Conservation (phyloP, 345 rosid genomes). For the Euphorbia peplus region DNA sequence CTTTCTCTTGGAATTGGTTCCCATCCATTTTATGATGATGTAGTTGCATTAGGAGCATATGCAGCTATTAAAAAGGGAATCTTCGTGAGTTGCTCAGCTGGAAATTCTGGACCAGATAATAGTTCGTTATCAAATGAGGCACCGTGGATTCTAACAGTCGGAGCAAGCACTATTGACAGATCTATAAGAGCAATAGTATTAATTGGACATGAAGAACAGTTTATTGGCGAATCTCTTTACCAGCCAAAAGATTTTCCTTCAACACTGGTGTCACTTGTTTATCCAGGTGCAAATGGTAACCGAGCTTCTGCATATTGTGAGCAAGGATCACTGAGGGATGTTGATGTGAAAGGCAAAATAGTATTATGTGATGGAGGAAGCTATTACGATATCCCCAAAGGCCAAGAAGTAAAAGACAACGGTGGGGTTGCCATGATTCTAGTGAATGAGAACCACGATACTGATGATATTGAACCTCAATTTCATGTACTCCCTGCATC, state of each 20-base stretch:
- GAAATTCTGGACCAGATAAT: constrained; percentile 34
- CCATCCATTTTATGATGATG: constrained; percentile 26
- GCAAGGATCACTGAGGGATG: neutral
- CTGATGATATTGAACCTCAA: neutral
- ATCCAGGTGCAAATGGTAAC: constrained; percentile 2
- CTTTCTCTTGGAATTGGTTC: constrained; percentile 41
- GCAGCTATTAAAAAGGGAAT: too few relatives aligned
- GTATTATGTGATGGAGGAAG: too few relatives aligned
- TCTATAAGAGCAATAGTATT: constrained; percentile 24
- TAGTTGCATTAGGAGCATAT: constrained; percentile 34
- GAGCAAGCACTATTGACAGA: constrained; percentile 36
- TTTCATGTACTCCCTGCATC: constrained; percentile 19
- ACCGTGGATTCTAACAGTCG: constrained; percentile 42
- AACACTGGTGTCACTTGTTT: constrained; percentile 10
- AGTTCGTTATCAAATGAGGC: constrained; percentile 25
- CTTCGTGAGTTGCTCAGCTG: constrained; percentile 39
- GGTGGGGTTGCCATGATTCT: constrained; percentile 22
- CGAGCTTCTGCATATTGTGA: neutral
- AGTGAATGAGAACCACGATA: constrained; percentile 6
- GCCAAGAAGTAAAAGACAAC: constrained; percentile 6
- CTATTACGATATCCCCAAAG: constrained; percentile 5
- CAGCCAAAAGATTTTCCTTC: neutral
- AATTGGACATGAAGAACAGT: too few relatives aligned
- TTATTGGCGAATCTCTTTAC: constrained; percentile 19
- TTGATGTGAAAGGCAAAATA: too few relatives aligned